Base-by-base conservation (phyloP, 441 rosid species). In the Metrosideros polymorpha region DNA sequence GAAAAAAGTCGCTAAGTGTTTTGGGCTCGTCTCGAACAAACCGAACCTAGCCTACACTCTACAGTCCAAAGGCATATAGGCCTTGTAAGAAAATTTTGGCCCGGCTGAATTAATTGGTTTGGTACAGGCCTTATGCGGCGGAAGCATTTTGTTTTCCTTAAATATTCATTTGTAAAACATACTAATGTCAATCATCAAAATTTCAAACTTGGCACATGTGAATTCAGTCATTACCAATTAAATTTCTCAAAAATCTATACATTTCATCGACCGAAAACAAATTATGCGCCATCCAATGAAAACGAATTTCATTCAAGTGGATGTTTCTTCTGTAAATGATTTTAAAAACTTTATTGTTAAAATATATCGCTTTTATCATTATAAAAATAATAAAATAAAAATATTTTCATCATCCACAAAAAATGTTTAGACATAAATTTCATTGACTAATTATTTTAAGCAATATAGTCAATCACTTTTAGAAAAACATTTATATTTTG, bases 401-500 rank as follows among this genome's bases (percentile, higher is more conserved):
- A 3, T 30, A 61, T 32, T 61, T 61, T 30, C 32, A 61, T 17
- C 5, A 61, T 61, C 42, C 24, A 61, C 1, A 18, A 61, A 30
- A 30, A 17, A 17, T 61, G 3, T 32, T 61, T 30, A 30, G 22
- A 7, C 5, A 30, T 30, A 61, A 30, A 61, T 61, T 15, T 7
- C 17, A 8, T 61, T 61, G 4, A 2, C 39, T 61, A 29, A 30
- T 4, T 30, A 30, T 61, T 30, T 30, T 12, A 61, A 30, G 12
- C 5, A 12, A 17, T 2, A 1, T 6, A 61, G 17, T 1, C 5
- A 5, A 30, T 17, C 24, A 4, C 42, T 61, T 17, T 61, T 61
- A 9, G 9, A 24, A 61, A 61, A 30, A 30, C 1, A 0, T 7
- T 61, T n/a, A n/a, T n/a, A n/a, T n/a, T n/a, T n/a, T n/a, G n/a